Percentiles rank a stretch among this genome's conserved stretches.
Conservation (phyloP, 2,329 filamentous ascomycete genomes). For the Phoma sp. region DNA sequence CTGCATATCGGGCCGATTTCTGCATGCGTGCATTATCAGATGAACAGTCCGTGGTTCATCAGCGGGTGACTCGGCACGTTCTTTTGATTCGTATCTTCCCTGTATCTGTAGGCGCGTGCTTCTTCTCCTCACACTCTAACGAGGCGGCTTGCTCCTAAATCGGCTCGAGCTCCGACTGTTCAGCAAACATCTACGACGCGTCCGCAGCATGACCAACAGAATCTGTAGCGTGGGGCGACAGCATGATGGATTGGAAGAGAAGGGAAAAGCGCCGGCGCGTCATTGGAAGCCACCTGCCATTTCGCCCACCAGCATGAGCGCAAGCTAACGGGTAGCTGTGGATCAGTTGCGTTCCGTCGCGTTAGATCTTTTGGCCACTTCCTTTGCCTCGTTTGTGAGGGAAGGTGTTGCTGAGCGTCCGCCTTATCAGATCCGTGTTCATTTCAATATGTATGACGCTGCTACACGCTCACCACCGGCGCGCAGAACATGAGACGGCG, state of each 20-base stretch:
- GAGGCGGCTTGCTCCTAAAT: conserved; percentile 9
- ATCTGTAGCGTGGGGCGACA: conserved; percentile 8
- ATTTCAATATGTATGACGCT: conserved; percentile 31
- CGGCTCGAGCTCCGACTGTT: conserved; percentile 3
- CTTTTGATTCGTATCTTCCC: background rate
- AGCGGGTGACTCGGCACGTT: conserved; percentile 10
- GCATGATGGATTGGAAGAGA: conserved; percentile 7
- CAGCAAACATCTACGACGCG: conserved; percentile 1
- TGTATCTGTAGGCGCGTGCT: background rate
- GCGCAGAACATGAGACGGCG: conserved; percentile 14
- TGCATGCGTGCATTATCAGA: conserved; percentile 14
- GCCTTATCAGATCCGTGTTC: conserved; percentile 16
- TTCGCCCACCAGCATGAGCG: conserved; percentile 15
- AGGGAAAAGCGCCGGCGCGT: conserved; percentile 8
- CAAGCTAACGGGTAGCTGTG: conserved; percentile 24
- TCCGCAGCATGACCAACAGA: conserved; percentile 12
- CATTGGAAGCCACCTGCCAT: conserved; percentile 23
- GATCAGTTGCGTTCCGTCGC: conserved; percentile 18
- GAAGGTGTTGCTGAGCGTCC: conserved; percentile 8
- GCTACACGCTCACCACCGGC: conserved; percentile 13
- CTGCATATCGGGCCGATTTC: conserved; percentile 6
- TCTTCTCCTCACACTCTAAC: background rate
- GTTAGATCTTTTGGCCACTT: conserved; percentile 11
- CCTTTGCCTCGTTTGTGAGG: conserved; percentile 4
- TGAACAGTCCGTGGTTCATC: conserved; percentile 3